Evolutionary conservation across 169 alveolate species (phyloP).

Genomic region (Plasmodium blacklocki): DNA sequence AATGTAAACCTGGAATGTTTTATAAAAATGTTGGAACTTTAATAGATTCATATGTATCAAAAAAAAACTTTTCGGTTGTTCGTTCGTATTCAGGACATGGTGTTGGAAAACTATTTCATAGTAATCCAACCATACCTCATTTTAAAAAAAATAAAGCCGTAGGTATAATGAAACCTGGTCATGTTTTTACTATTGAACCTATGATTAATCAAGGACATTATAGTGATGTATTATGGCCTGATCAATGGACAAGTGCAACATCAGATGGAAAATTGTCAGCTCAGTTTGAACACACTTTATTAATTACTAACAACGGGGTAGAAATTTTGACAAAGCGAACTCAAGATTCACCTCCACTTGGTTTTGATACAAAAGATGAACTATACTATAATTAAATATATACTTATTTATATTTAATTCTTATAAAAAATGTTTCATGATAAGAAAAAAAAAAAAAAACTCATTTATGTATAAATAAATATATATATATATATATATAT

Average conservation of each 20-base stretch:
- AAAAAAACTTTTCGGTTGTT: conserved; percentile 88
- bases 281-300: conserved; percentile 98
- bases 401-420: too few species aligned
- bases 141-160: conserved; percentile 98
- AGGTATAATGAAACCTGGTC: conserved; percentile 96
- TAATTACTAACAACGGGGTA: conserved; percentile 95
- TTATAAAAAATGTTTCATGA: too few species aligned
- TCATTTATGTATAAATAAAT: background rate
- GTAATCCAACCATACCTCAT: conserved; percentile 98
- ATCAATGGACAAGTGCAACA: conserved; percentile 98
- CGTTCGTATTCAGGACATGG: conserved; percentile 99
- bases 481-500: background rate
- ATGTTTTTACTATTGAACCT: conserved; percentile 99
- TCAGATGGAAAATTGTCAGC: conserved; percentile 96
- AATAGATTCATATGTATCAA: conserved; percentile 90
- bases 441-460: too few species aligned
- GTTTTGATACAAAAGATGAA: conserved; percentile 81
- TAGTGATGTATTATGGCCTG: conserved; percentile 97
- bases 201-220: conserved; percentile 98
- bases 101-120: conserved; percentile 97
- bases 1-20: conserved; percentile 97
- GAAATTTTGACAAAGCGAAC: conserved; percentile 96
- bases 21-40: conserved; percentile 97
- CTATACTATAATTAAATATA: conserved; percentile 5
- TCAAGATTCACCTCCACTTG: conserved; percentile 94